Base-by-base conservation (phyloP, 2,329 filamentous ascomycete species). In the Setomelanomma holmii region DNA sequence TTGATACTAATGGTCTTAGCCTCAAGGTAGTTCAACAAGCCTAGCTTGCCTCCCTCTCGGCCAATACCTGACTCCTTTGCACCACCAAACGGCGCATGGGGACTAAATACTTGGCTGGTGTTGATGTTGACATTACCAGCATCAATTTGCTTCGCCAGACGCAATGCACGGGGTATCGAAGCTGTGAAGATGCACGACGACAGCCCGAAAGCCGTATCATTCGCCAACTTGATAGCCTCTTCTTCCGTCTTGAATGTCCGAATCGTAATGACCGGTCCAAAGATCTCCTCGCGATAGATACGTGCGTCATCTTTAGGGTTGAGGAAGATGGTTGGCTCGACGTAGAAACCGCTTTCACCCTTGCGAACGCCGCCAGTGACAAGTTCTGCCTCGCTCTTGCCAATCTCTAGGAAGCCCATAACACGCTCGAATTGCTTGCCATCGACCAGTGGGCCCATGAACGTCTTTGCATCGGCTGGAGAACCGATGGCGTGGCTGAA, bases 41-140 rank as follows among this genome's bases (percentile, higher is more conserved):
- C 71, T 4, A 55, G 40, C 17, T 47, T 50, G 17, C 71, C 71
- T 17, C 64, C 57, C 50, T 75, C 72, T 10, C 71, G 51, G 2
- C 72, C 72, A n/a, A 69, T 27, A 2, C 72, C 72, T 16, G 55
- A 64, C 55, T 71, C 60, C 58, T 75, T 75, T 12, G 23, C 53
- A 5, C 72, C 72, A 4, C 72, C 72, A 51, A 74, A 74, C 0
- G 72, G 68, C n/a, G 56, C 51, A 3, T 63, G 51, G 3, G 49
- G 16, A n/a, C 40, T 43, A 19, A 66, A 59, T 1, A 51, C 41
- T 12, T 63, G 59, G 6, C 58, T 56, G 1, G 60, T 56, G 39
- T 73, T 74, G 47, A 74, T 67, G 24, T 64, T 67, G 4, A 74
- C 69, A 22, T 59, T 68, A 8, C 72, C 72, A 7, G 69, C 61